Evolutionary conservation across 768 basidiomycete species (phyloP).

Genomic region (Russula vinacea): DNA sequence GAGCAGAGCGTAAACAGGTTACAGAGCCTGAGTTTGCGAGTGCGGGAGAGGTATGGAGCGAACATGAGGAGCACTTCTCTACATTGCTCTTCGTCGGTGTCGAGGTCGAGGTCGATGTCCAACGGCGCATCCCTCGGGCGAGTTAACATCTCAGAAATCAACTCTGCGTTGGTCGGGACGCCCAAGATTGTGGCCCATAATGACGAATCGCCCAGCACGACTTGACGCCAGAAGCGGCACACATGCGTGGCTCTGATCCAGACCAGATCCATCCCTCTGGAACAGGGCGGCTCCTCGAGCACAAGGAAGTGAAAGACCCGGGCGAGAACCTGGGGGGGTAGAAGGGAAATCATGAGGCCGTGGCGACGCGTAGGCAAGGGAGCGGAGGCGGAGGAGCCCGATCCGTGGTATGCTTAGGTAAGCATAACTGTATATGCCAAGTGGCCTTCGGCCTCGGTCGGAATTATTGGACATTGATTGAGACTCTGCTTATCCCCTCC

Average conservation of each 20-base stretch:
- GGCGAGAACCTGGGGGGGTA: not conserved
- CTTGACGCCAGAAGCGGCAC: slow-evolving; percentile 23
- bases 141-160: slow-evolving; percentile 13
- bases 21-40: slow-evolving; percentile 13
- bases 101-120: slow-evolving; percentile 1
- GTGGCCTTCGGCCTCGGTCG: too few species aligned
- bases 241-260: slow-evolving; percentile 21
- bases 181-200: slow-evolving; percentile 19
- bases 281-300: not conserved
- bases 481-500: too few species aligned
- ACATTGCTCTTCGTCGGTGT: too few species aligned
- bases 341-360: slow-evolving; percentile 12
- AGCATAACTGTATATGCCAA: too few species aligned
- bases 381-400: not conserved
- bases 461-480: too few species aligned
- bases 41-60: slow-evolving; percentile 8
- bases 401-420: too few species aligned
- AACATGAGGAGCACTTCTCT: not conserved
- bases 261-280: not conserved
- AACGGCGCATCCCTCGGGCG: slow-evolving; percentile 9
- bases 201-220: slow-evolving; percentile 16
- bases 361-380: not conserved
- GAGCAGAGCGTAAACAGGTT: not conserved
- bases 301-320: slow-evolving; percentile 12
- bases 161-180: not conserved